Evolutionary conservation across 2,329 filamentous ascomycete genomes (phyloP).

Genomic region (Beauveria sp.): DNA sequence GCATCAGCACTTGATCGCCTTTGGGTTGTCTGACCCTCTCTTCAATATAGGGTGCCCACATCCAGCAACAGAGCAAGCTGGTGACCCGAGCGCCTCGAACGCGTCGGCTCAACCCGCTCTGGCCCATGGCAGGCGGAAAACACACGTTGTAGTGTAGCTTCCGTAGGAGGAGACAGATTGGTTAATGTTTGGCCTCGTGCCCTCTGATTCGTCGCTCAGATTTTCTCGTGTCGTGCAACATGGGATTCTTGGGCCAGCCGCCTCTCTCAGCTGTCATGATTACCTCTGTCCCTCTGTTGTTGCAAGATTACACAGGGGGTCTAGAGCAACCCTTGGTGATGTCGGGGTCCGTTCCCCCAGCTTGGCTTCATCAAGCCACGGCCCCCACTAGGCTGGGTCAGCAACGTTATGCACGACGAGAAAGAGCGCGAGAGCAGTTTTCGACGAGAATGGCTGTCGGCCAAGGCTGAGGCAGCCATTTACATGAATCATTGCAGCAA

Average conservation of each 20-base stretch:
- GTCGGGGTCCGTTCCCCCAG: slow-evolving; percentile 5
- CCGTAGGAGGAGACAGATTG: not conserved
- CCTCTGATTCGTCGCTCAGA: not conserved
- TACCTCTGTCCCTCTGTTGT: not conserved
- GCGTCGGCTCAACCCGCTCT: not conserved
- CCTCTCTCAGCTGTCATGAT: not conserved
- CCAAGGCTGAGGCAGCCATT: too few species aligned
- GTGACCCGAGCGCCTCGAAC: not conserved
- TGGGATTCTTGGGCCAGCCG: not conserved
- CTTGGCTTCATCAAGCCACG: not conserved
- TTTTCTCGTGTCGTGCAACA: not conserved
- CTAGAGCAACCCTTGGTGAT: not conserved
- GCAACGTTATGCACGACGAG: too few species aligned
- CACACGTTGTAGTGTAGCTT: not conserved
- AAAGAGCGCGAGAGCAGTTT: too few species aligned
- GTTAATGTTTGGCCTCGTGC: not conserved
- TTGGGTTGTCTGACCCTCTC: too few species aligned
- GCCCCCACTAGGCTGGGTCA: not conserved
- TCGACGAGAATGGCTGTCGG: too few species aligned
- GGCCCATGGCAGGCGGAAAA: not conserved
- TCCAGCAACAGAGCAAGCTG: too few species aligned
- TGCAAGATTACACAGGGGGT: not conserved
- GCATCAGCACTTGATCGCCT: too few species aligned
- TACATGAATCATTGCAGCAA: too few species aligned
- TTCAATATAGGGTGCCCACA: too few species aligned